Evolutionary conservation across 139 green algal species (phyloP).

Genomic region (Asterochloris sp.): DNA sequence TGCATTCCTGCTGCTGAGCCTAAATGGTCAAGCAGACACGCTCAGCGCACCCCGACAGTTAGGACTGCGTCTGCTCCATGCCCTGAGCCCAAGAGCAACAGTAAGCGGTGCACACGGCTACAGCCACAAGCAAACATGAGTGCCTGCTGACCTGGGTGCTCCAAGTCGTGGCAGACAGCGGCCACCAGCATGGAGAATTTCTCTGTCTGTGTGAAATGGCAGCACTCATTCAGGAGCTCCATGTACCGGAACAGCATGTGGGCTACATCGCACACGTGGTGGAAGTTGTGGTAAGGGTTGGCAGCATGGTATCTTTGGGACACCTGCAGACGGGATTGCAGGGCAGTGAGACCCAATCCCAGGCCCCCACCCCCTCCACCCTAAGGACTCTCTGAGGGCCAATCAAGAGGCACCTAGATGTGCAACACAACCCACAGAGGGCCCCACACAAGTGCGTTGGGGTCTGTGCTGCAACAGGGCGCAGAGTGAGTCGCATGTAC

Average conservation of each 20-base stretch:
- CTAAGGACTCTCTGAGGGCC: neutral
- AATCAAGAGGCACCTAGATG: neutral
- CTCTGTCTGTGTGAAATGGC: slow-evolving; percentile 36
- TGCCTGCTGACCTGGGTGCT: slow-evolving; percentile 44
- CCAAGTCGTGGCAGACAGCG: slow-evolving; percentile 62
- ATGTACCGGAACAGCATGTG: slow-evolving; percentile 51
- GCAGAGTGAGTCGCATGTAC: no score
- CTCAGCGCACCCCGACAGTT: no score
- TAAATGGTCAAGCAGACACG: no score
- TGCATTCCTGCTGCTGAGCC: no score
- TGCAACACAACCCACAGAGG: neutral
- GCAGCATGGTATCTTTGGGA: slow-evolving; percentile 25
- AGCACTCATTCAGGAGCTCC: slow-evolving; percentile 5
- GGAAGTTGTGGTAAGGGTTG: slow-evolving; percentile 65
- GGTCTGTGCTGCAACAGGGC: neutral
- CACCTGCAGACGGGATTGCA: neutral
- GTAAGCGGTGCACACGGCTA: no score
- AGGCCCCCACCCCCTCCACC: no score
- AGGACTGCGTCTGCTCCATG: no score
- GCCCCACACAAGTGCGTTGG: neutral
- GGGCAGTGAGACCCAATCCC: neutral
- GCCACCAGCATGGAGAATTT: slow-evolving; percentile 54
- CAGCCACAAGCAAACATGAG: no score
- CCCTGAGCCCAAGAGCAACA: no score
- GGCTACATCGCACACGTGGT: slow-evolving; percentile 59